Conservation (phyloP, 1,139 yeast genomes). For the Groenewaldozyma auringiensis region DNA sequence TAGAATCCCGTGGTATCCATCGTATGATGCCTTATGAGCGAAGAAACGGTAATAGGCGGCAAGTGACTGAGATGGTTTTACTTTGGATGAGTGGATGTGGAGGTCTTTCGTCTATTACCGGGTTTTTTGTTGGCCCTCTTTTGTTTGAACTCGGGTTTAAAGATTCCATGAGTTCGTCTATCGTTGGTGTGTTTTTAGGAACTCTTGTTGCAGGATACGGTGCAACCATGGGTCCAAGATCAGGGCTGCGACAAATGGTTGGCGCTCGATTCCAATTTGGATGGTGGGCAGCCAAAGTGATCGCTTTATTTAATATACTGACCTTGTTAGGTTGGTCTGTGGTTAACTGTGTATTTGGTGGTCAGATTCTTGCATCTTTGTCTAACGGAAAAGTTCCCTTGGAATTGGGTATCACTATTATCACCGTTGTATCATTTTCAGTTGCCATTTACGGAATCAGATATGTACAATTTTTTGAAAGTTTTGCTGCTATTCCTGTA, state of each 20-base stretch:
- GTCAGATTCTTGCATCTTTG: conserved; percentile 63
- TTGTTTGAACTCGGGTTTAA: conserved; percentile 58
- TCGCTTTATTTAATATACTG: conserved; percentile 57
- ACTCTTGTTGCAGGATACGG: conserved; percentile 74
- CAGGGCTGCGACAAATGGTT: conserved; percentile 84
- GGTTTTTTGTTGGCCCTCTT: conserved; percentile 67
- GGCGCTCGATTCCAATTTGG: conserved; percentile 73
- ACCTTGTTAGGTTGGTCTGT: conserved; percentile 87
- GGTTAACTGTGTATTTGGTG: conserved; percentile 78
- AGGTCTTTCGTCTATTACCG: conserved; percentile 77
- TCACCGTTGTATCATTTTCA: conserved; percentile 52
- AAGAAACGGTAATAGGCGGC: conserved; percentile 37
- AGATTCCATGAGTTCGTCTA: conserved; percentile 53
- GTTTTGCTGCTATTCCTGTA: conserved; percentile 62
- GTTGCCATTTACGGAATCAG: conserved; percentile 73
- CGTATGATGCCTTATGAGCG: conserved; percentile 67
- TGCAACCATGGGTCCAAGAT: conserved; percentile 76
- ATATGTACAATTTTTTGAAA: conserved; percentile 60
- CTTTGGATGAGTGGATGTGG: conserved; percentile 83
- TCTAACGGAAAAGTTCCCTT: conserved; percentile 58
- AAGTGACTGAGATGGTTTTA: conserved; percentile 56
- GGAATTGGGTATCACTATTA: conserved; percentile 66
- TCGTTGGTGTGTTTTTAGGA: conserved; percentile 57
- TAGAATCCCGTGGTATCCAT: conserved; percentile 77
- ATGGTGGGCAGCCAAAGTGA: conserved; percentile 71